Evolutionary conservation across 2,329 filamentous ascomycete species (phyloP).

Genomic region (Fusarium odoratissimum): DNA sequence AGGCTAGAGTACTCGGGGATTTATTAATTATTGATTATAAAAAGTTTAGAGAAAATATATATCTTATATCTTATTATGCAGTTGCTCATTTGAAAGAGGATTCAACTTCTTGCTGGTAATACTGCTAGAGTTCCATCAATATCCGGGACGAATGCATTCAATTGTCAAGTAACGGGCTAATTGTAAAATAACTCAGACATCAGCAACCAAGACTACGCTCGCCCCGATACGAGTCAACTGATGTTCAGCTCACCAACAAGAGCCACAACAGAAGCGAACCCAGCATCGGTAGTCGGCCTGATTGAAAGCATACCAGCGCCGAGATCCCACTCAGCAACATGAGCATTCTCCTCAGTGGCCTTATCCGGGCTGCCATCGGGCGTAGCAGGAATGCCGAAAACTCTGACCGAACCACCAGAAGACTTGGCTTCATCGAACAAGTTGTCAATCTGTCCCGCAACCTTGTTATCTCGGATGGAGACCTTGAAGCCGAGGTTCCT

Average conservation of each 20-base stretch:
- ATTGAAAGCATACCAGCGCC: slow-evolving; percentile 11
- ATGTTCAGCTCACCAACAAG: slow-evolving; percentile 34
- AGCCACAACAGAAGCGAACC: slow-evolving; percentile 35
- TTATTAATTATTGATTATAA: too few relatives aligned
- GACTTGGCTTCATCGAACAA: slow-evolving; percentile 24
- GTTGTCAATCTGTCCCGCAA: slow-evolving; percentile 8
- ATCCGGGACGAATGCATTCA: neutral
- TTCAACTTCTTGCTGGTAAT: neutral
- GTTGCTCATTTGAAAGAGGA: neutral
- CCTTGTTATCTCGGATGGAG: slow-evolving; percentile 1
- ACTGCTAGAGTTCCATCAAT: neutral
- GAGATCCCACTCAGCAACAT: slow-evolving; percentile 32
- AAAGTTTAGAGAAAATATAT: neutral
- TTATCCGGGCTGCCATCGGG: slow-evolving; percentile 28
- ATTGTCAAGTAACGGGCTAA: neutral
- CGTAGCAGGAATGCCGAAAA: slow-evolving; percentile 33
- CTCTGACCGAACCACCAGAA: slow-evolving; percentile 19
- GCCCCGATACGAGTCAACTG: neutral
- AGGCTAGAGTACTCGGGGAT: neutral
- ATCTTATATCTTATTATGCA: neutral
- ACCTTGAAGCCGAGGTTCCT: slow-evolving; percentile 35
- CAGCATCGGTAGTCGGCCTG: slow-evolving; percentile 25
- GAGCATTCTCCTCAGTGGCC: slow-evolving; percentile 30
- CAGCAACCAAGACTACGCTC: neutral
- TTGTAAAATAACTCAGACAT: neutral